Evolutionary conservation across 208 protist genomes (phyloP).

Genomic region (Trypanosoma boissoni): DNA sequence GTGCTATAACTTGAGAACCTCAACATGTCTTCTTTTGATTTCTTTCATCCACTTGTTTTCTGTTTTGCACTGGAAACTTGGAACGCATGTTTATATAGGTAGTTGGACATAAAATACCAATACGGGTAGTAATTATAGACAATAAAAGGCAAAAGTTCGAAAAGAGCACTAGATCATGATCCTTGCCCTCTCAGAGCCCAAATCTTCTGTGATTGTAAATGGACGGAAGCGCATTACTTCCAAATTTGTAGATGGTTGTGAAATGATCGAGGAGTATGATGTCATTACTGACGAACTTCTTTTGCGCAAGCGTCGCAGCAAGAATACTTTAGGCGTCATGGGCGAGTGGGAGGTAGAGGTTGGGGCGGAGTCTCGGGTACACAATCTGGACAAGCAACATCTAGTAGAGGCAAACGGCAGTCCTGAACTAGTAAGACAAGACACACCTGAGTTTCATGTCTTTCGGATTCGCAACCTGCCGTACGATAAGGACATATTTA

Average conservation of each 20-base stretch:
- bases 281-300: constrained; percentile 91
- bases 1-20: background rate
- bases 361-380: constrained; percentile 54
- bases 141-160: no score
- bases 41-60: constrained; percentile 6
- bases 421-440: constrained; percentile 83
- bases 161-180: constrained; percentile 21
- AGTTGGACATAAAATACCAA: no score
- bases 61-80: constrained; percentile 1
- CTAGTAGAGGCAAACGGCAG: constrained; percentile 66
- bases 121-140: no score
- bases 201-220: constrained; percentile 77
- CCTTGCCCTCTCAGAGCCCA: constrained; percentile 51
- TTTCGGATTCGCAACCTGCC: constrained; percentile 92
- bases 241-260: constrained; percentile 82
- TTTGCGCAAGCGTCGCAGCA: constrained; percentile 75
- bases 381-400: constrained; percentile 66
- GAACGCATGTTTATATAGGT: no score
- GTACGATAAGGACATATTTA: constrained; percentile 85
- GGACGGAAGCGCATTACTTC: constrained; percentile 84
- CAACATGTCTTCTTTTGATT: background rate
- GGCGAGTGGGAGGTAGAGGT: constrained; percentile 88
- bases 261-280: constrained; percentile 94
- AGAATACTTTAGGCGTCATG: constrained; percentile 71
- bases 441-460: constrained; percentile 81